Base-by-base conservation (phyloP, 2,329 filamentous ascomycete genomes). In the Chaetomiaceae sp. region DNA sequence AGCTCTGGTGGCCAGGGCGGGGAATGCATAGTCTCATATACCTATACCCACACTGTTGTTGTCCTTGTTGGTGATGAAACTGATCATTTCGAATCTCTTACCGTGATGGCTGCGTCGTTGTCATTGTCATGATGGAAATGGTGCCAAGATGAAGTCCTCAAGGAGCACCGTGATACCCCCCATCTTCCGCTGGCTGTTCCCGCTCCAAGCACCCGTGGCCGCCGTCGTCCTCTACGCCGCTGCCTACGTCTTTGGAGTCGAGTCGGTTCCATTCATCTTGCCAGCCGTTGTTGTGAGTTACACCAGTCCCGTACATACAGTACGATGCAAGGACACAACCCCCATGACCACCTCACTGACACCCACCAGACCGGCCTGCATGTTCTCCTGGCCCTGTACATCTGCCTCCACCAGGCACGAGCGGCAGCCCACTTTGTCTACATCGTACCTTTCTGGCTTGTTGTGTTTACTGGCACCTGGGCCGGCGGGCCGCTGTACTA, bases 221-320 rank as follows among this genome's bases (percentile, higher is more conserved):
- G 57, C 50, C 12, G 52, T 59, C 2, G 52, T 55, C 35, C 54
- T 62, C 41, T 62, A 59, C 40, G 48, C 58, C 10, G 44, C 54
- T n/a, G 51, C 57, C 31, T 60, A 54, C 20, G 52, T 57, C 27
- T 61, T 58, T 25, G 42, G 44, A 5, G 50, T 53, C 12, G 48
- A 45, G 2, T 40, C 50, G 14, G 50, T 54, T 25, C 54, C 58
- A 2, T 60, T 55, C 34, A 58, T 59, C n/a, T 31, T 61, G 3
- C 51, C 53, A 14, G 50, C 59, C 9, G 50, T 58, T 6, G 59
- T 52, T 7, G 60, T 59, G 53, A 50, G 57, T 49, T 5, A 34
- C 31, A 10, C 34, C 25, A 27, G 10, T 8, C 30, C 12, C 30
- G 5, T 12, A 12, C 12, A 8, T 33, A n/a, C n/a, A n/a, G n/a